phyloP scores from a whole-genome alignment of 1,284 basidiomycete genomes.

The Jaminaea rosea region DNA sequence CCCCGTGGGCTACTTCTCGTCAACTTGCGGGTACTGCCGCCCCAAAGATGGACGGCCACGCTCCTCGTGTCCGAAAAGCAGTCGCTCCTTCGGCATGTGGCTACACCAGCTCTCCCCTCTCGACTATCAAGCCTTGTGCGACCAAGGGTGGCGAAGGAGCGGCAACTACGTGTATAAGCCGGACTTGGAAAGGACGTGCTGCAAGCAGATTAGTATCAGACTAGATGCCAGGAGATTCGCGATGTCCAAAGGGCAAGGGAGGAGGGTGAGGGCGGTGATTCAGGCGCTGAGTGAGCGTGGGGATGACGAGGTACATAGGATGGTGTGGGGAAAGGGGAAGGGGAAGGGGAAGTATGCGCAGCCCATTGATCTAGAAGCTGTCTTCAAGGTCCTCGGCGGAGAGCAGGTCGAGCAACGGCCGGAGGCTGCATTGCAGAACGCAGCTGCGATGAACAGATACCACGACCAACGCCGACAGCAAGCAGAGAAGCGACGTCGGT shows the following conservation, averaged over 20 bases:
- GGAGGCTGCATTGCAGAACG: background rate
- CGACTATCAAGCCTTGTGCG: slow-evolving; percentile 33
- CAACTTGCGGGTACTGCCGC: slow-evolving; percentile 52
- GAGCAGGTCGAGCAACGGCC: background rate
- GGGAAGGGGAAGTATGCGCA: slow-evolving; percentile 11
- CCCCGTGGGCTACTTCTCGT: slow-evolving; percentile 28
- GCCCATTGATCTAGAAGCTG: slow-evolving; percentile 6
- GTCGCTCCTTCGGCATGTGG: slow-evolving; percentile 48
- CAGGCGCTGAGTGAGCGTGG: background rate
- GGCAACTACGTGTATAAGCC: slow-evolving; percentile 42
- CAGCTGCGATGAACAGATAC: background rate
- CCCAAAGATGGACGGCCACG: slow-evolving; percentile 34
- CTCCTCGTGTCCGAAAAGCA: slow-evolving; percentile 29
- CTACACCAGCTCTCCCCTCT: slow-evolving; percentile 23
- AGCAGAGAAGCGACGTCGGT: background rate
- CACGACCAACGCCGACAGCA: background rate
- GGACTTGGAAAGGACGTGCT: slow-evolving; percentile 35
- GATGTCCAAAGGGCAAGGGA: slow-evolving; percentile 17
- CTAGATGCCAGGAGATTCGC: slow-evolving; percentile 13
- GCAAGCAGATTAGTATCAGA: slow-evolving; percentile 35
- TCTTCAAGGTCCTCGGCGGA: slow-evolving; percentile 7
- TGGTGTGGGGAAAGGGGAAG: background rate
- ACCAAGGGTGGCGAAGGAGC: slow-evolving; percentile 38
- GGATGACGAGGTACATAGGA: background rate
- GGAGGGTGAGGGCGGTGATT: slow-evolving; percentile 11